These are phyloP conservation scores for Apiospora sp. DNA, from an alignment of 2,329 filamentous ascomycete genomes.

Conservation along the genomic window DNA sequence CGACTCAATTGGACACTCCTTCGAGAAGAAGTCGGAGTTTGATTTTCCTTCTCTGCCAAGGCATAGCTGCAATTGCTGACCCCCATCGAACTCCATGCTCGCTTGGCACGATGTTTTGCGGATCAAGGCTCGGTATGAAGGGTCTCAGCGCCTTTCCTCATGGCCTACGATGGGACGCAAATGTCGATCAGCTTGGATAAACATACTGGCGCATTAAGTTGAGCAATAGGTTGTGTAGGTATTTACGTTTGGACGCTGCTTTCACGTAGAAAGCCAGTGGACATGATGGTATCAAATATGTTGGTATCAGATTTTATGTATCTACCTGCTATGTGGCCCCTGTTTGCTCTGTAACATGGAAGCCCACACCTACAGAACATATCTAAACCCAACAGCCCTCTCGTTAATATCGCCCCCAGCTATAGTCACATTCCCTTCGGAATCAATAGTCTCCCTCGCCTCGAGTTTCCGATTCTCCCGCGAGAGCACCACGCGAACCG, in stretches of 20 bases:
- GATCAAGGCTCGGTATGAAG: no score
- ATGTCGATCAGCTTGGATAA: no score
- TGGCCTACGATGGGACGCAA: no score
- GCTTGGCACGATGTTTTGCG: no score
- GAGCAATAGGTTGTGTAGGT: no score
- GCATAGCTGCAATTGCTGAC: no score
- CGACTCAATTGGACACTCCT: no score
- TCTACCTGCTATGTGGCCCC: neutral
- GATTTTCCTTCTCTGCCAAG: no score
- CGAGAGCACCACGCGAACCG: conserved; percentile 60
- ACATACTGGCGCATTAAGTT: no score
- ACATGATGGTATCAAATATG: neutral
- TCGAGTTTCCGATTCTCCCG: conserved; percentile 70
- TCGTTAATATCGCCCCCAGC: conserved; percentile 25
- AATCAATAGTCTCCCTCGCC: neutral
- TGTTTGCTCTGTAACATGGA: neutral
- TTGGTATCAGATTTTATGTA: neutral
- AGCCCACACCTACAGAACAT: conserved; percentile 36
- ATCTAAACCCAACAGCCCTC: conserved; percentile 41
- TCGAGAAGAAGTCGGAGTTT: no score
- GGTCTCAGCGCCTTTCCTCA: no score
- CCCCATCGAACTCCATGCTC: no score
- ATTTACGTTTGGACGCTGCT: neutral
- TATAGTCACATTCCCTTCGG: conserved; percentile 25
- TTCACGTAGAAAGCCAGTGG: neutral